Evolutionary conservation across 2,329 filamentous ascomycete species (phyloP).

Genomic region (Verticillium nonalfalfae): DNA sequence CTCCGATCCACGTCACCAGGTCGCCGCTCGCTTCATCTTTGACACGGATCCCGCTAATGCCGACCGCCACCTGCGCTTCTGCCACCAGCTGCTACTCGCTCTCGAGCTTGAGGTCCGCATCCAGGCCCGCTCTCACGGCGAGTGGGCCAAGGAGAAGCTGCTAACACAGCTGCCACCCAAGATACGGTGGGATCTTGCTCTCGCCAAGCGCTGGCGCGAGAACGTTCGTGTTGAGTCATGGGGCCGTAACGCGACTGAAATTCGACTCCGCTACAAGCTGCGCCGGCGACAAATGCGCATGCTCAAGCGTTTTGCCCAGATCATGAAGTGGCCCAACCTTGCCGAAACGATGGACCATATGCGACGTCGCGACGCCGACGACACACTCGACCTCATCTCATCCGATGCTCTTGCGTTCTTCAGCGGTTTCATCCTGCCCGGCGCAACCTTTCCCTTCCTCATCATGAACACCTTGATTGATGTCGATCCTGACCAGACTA

Average conservation of each 20-base stretch:
- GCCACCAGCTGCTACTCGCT: conserved; percentile 69
- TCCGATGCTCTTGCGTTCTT: conserved; percentile 75
- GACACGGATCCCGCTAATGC: conserved; percentile 50
- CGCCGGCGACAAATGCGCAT: conserved; percentile 64
- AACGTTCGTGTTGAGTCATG: conserved; percentile 61
- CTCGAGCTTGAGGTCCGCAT: conserved; percentile 67
- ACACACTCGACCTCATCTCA: conserved; percentile 52
- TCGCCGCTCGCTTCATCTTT: conserved; percentile 67
- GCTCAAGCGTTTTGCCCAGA: conserved; percentile 60
- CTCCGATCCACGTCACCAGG: conserved; percentile 62
- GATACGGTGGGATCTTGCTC: conserved; percentile 65
- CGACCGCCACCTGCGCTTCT: conserved; percentile 58
- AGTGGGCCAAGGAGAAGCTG: conserved; percentile 58
- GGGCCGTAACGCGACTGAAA: conserved; percentile 44
- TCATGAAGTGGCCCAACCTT: conserved; percentile 74
- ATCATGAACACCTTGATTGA: conserved; percentile 76
- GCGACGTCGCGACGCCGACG: conserved; percentile 52
- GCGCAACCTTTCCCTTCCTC: conserved; percentile 63
- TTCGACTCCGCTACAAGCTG: conserved; percentile 57
- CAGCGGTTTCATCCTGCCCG: conserved; percentile 65
- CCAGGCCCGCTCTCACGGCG: conserved; percentile 53
- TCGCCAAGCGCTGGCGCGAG: conserved; percentile 68
- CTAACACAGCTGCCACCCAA: conserved; percentile 60
- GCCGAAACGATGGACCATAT: conserved; percentile 56
- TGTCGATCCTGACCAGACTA: conserved; percentile 62